Evolutionary conservation across 768 basidiomycete genomes (phyloP), one percentile per base, ranked within the genome.

Genomic region (Trametes meyenii): DNA sequence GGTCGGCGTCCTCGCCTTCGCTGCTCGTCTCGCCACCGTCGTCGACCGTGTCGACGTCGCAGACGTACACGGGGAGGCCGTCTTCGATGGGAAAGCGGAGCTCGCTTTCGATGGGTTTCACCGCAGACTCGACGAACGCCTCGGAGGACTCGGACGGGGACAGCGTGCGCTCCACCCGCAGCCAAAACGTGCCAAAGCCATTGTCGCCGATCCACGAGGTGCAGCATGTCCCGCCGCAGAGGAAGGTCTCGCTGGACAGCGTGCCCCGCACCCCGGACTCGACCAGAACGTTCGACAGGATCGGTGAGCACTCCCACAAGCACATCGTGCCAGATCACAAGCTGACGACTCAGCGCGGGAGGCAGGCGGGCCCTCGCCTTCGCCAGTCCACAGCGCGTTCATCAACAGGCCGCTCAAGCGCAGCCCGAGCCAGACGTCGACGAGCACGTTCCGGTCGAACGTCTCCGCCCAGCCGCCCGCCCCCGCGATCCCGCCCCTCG

Each of bases 161-260:
- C 38, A 61, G 60, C 57, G 46, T 44, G 53, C 48, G 21, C 43
- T 64, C 55, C 36, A 45, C 39, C 42, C 62, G 80, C 59, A 74
- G 78, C 10, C 79, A 78, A 42, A 79, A 79, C 58, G 49, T 40
- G 54, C 54, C 53, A 66, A 58, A 68, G 69, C 86, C 81, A 46
- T 79, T 89, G 39, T 87, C 87, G 1, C 87, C 88, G 0, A 88
- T 89, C 42, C 79, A 78, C 10, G 88, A 89, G 72, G 82, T 82
- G 64, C 84, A 64, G 24, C 87, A 87, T 66, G 69, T 84, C 56
- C 84, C 85, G 6, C 84, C 84, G 0, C 77, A 78, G 50, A 75
- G 73, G 60, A 73, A 75, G 36, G 73, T 76, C 26, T 71, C 64
- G 33, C 17, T 50, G 26, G 63, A 70, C 21, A 58, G 59, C 45